Evolutionary conservation across 2,329 filamentous ascomycete genomes (phyloP).

Genomic region (Lasiodiplodia sp.): DNA sequence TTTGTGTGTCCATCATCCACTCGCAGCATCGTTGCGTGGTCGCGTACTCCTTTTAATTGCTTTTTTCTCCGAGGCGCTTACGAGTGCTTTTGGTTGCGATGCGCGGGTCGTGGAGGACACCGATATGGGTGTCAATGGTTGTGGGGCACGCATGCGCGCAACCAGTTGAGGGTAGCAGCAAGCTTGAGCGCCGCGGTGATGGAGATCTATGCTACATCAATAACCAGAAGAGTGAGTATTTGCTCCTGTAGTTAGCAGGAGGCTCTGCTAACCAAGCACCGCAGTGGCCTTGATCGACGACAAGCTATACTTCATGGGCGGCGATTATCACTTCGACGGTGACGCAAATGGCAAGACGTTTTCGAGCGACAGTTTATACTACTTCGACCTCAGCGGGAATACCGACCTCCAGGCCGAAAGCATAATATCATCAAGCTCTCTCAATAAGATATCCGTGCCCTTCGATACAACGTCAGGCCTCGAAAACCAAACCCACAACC

Average conservation of each 20-base stretch:
- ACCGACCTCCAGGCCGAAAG: conserved; percentile 3
- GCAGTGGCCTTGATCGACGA: conserved; percentile 12
- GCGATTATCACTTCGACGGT: conserved; percentile 20
- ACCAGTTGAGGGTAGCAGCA: not conserved
- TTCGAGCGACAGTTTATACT: conserved; percentile 5
- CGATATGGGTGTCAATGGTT: conserved; percentile 2
- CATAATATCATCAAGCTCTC: conserved; percentile 3
- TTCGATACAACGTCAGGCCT: not conserved
- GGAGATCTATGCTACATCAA: conserved; percentile 15
- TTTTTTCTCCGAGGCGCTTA: not conserved
- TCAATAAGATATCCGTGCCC: conserved; percentile 12
- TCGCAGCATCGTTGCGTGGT: not conserved
- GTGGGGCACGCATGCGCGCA: not conserved
- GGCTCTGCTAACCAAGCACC: not conserved
- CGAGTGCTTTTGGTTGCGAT: not conserved
- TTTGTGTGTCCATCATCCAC: not conserved
- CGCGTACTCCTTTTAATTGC: not conserved
- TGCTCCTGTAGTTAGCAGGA: not conserved
- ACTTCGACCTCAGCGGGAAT: conserved; percentile 11
- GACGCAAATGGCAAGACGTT: not conserved
- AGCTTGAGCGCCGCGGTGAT: conserved; percentile 6
- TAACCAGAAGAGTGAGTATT: conserved; percentile 12
- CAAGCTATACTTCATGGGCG: conserved; percentile 21
- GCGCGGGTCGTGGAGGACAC: not conserved
- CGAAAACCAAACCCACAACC: conserved; percentile 2